Evolutionary conservation across 2,329 filamentous ascomycete species (phyloP), one percentile per base, ranked within the genome.

Genomic region (Cercospora zeae-maydis): DNA sequence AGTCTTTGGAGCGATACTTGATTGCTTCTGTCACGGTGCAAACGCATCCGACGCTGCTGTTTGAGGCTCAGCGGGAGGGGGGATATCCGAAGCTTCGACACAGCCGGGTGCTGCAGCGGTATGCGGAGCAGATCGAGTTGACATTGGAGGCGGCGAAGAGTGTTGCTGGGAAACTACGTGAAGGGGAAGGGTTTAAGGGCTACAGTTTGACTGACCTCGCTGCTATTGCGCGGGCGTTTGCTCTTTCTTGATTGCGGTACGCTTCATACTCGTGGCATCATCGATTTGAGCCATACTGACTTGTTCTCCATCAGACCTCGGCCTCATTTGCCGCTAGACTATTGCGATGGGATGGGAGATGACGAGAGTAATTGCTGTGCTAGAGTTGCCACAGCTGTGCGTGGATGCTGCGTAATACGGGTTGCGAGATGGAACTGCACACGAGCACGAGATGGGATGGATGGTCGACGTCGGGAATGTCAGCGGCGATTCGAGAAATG

Each of bases 161-260:
- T 27, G 14, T 57, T 11, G 24, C 53, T 9, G 13, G 52, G 42
- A 21, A 57, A 4, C 33, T 60, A 8, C n/a, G 49, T 30, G 36
- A 10, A 16, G 42, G 53, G 10, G 53, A 58, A 14, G 62, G 30
- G 4, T 63, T 63, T 53, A 58, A 61, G 19, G 58, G 62, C 30
- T 49, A 57, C 24, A 47, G 42, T 4, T 30, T 60, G 58, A 27
- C 42, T 13, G 58, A 63, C 16, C 52, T 63, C n/a, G 52, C 37
- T 27, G 21, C 24, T 21, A 63, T 63, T 13, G 58, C 58, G 7
- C 55, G 52, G 47, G 58, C 51, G 24, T 60, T 53, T 39, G 11
- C 37, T 27, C 31, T 39, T 51, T 57, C 54, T 57, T 16, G 37
- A 27, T 47, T n/a, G 19, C 52, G 42, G 30, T 27, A 33, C 16